Conservation (phyloP, 805 yeast genomes). For the Candida multigemmis region DNA sequence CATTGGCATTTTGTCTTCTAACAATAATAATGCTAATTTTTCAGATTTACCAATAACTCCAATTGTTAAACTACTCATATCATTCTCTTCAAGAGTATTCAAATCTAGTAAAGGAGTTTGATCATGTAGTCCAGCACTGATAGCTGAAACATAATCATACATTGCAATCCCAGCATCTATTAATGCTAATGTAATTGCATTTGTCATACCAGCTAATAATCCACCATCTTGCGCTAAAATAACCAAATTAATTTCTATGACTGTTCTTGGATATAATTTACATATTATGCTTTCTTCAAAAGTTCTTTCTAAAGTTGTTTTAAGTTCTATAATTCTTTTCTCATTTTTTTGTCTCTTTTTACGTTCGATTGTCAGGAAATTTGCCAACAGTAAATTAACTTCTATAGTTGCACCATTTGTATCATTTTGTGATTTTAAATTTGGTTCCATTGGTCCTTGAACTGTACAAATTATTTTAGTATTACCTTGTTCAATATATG, state of each 20-base stretch:
- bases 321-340: conserved; percentile 58
- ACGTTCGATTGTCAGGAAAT: conserved; percentile 72
- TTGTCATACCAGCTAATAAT: conserved; percentile 65
- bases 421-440: conserved; percentile 40
- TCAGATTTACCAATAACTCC: conserved; percentile 81
- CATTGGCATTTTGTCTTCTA: conserved; percentile 80
- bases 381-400: conserved; percentile 64
- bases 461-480: conserved; percentile 81
- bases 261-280: conserved; percentile 74
- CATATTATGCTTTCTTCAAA: conserved; percentile 67
- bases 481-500: conserved; percentile 87
- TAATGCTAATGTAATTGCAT: conserved; percentile 81
- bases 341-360: conserved; percentile 64
- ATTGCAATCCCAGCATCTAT: conserved; percentile 94
- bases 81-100: conserved; percentile 74
- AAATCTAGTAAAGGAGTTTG: conserved; percentile 72
- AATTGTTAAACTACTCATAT: conserved; percentile 70
- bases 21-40: conserved; percentile 62
- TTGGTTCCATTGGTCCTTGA: conserved; percentile 86
- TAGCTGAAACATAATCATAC: conserved; percentile 81
- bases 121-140: conserved; percentile 74
- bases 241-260: conserved; percentile 65
- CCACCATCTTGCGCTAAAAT: conserved; percentile 91
- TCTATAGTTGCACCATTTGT: conserved; percentile 47
- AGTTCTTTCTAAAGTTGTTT: conserved; percentile 58